Evolutionary conservation across 2,329 filamentous ascomycete species (phyloP).

Genomic region (Periconia sp.): DNA sequence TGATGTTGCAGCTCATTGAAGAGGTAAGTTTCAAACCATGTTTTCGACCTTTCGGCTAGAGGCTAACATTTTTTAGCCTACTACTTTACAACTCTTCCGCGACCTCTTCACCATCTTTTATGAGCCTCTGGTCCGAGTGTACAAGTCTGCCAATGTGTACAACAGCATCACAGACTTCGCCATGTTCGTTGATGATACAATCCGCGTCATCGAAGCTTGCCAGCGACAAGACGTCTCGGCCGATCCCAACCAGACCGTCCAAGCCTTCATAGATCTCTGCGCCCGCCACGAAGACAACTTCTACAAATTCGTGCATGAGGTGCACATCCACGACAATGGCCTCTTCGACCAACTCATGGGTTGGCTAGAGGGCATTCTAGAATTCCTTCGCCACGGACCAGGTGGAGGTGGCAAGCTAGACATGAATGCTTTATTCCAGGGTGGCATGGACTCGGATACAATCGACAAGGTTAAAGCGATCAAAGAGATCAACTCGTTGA

Average conservation of each 20-base stretch:
- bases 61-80: conserved; percentile 60
- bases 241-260: conserved; percentile 97
- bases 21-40: conserved; percentile 57
- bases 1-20: conserved; percentile 96
- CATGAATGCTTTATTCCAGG: conserved; percentile 91
- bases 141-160: conserved; percentile 98
- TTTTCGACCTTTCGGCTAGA: not conserved
- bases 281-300: conserved; percentile 94
- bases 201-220: conserved; percentile 74
- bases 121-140: conserved; percentile 93
- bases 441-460: conserved; percentile 69
- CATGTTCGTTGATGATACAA: conserved; percentile 89
- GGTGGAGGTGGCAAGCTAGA: conserved; percentile 80
- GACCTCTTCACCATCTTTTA: conserved; percentile 99
- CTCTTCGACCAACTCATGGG: conserved; percentile 96
- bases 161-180: conserved; percentile 97
- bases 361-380: conserved; percentile 94
- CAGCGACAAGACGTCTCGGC: conserved; percentile 83
- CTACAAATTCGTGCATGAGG: conserved; percentile 98
- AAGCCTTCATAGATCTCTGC: conserved; percentile 96
- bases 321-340: conserved; percentile 95
- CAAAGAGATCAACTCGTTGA: conserved; percentile 81
- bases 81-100: conserved; percentile 94
- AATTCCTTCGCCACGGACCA: conserved; percentile 88
- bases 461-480: conserved; percentile 77